Percentiles rank a stretch among this genome's conserved stretches.
phyloP scores from a whole-genome alignment of 2,329 filamentous ascomycete genomes.

The Periconia digitata region DNA sequence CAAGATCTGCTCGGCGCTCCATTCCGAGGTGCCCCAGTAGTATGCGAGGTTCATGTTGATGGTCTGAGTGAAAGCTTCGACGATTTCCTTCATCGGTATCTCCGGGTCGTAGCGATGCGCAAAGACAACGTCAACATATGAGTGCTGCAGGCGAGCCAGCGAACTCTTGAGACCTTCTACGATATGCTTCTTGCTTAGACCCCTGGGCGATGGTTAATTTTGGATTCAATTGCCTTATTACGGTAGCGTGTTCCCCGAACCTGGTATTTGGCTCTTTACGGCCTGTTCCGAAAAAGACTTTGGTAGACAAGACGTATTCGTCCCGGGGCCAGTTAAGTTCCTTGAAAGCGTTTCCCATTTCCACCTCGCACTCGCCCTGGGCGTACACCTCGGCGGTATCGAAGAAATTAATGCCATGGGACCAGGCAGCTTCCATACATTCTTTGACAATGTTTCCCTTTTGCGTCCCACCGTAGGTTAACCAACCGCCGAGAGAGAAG shows the following conservation, averaged over 20 bases:
- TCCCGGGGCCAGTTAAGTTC: slow-evolving; percentile 52
- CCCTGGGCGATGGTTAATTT: slow-evolving; percentile 35
- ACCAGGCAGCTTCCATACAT: slow-evolving; percentile 53
- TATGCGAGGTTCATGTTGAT: slow-evolving; percentile 61
- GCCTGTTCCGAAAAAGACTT: slow-evolving; percentile 57
- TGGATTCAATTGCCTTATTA: too few species aligned
- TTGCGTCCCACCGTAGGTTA: slow-evolving; percentile 54
- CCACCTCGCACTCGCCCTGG: slow-evolving; percentile 63
- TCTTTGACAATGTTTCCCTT: slow-evolving; percentile 48
- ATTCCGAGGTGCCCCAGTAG: slow-evolving; percentile 58
- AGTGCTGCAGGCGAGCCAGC: slow-evolving; percentile 60
- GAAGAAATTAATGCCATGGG: slow-evolving; percentile 54
- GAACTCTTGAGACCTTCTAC: slow-evolving; percentile 62
- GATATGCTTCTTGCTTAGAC: slow-evolving; percentile 54
- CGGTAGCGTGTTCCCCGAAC: slow-evolving; percentile 38
- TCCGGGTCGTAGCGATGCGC: slow-evolving; percentile 60
- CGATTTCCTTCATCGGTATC: slow-evolving; percentile 65
- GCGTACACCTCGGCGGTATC: slow-evolving; percentile 57
- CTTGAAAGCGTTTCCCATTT: slow-evolving; percentile 56
- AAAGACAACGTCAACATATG: slow-evolving; percentile 68
- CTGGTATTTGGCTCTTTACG: slow-evolving; percentile 61
- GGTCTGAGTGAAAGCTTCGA: slow-evolving; percentile 56
- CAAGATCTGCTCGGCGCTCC: slow-evolving; percentile 60
- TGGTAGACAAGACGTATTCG: slow-evolving; percentile 29
- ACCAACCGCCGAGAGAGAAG: slow-evolving; percentile 50